Evolutionary conservation across 768 basidiomycete species (phyloP), one percentile per base, ranked within the genome.

Genomic region (Lactarius psammicola): DNA sequence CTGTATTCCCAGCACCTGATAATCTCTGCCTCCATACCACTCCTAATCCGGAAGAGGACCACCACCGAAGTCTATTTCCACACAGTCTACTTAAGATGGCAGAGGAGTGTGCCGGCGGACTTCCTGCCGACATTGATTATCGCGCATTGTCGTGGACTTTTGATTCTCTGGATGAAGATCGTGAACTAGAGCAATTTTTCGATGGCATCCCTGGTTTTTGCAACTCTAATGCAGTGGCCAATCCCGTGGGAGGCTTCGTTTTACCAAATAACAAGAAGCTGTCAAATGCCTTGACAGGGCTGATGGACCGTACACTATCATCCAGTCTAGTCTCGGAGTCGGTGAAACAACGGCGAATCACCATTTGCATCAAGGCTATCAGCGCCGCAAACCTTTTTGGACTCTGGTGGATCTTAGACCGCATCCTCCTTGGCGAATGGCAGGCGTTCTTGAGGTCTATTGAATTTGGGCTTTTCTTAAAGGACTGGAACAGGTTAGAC

Each of bases 201-300:
- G 30, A n/a, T 1, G 8, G 46, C 13, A 40, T 64, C 20, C 63
- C 63, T 42, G 57, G 57, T 5, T 64, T 64, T 34, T 64, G 28
- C 34, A 36, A 10, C 28, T 64, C 63, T 4, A 34, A 10, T 0
- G 33, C 26, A 11, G 10, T 64, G 15, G 10, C 17, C 34, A n/a
- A 55, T 30, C 8, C 33, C 23, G 20, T 3, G 15, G 33, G 17
- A 34, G 38, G n/a, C 4, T 59, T 65, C 53, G 46, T 65, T 36
- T 26, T 1, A 17, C 51, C 1, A 13, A 18, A 64, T 40, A 18
- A 34, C 28, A 46, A 1, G 58, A 28, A 1, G 26, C 23, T 65
- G 28, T 46, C 40, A 26, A 20, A 10, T 15, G 13, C 44, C 0
- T 36, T 64, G 28, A 10, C 20, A 10, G 30, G 63, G 28, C 58